Conservation (phyloP, 176 grass and related monocot species). For the Zea mays region Zm-B73-REFERENCE-NAM-5.0 NC_050100.1:122883001-122883500, state of each 20-base stretch:
- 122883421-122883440: neutral
- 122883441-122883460: neutral
- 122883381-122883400: neutral
- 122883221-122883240: neutral
- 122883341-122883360: neutral
- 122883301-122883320: neutral
- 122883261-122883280: neutral
- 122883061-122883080: neutral
- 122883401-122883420: neutral
- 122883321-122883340: neutral
- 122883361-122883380: neutral
- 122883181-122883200: too few species aligned
- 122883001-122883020: constrained; percentile 31
- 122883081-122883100: neutral
- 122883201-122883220: too few species aligned
- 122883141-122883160: neutral
- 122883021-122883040: neutral
- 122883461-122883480: neutral
- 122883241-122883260: neutral
- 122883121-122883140: neutral
- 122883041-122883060: constrained; percentile 5
- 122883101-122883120: neutral
- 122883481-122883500: neutral
- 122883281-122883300: neutral
- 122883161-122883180: neutral